Percentiles rank a stretch among this genome's conserved stretches.
These are phyloP conservation scores for Neopestalotiopsis sp. DNA, from an alignment of 2,329 filamentous ascomycete genomes.

Conservation along the genomic window DNA sequence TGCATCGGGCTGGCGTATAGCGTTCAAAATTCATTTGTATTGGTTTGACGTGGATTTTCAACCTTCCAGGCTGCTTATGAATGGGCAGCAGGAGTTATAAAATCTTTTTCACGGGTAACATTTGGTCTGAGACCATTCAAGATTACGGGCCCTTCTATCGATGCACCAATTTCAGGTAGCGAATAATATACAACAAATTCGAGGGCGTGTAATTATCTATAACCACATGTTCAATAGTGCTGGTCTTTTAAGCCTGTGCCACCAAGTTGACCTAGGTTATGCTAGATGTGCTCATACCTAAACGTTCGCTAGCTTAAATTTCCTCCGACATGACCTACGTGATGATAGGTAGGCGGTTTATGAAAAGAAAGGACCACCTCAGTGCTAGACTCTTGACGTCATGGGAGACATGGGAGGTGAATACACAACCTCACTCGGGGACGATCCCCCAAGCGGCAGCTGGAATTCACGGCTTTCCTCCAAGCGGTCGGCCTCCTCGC, in stretches of 20 bases:
- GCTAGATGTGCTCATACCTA: no score
- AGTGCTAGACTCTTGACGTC: not conserved
- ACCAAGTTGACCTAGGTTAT: no score
- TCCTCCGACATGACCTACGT: no score
- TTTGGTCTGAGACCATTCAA: no score
- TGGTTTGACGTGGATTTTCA: not conserved
- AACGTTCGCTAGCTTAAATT: no score
- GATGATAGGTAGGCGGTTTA: not conserved
- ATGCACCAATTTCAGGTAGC: no score
- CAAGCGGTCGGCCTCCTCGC: slow-evolving; percentile 33
- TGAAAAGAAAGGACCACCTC: not conserved
- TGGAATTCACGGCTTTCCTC: slow-evolving; percentile 16
- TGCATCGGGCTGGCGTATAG: slow-evolving; percentile 12
- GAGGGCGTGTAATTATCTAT: no score
- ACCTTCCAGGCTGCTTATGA: not conserved
- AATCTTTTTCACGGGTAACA: not conserved
- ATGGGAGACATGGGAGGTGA: not conserved
- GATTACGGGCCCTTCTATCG: no score
- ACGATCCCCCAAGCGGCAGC: not conserved
- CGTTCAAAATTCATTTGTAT: not conserved
- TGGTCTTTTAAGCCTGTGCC: no score
- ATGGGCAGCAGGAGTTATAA: not conserved
- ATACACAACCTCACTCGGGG: not conserved
- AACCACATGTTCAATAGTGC: no score
- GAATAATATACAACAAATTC: no score